A percentile compares a stretch with the other conserved stretches of the same genome.
Evolutionary conservation across 2,329 filamentous ascomycete genomes (phyloP).

Genomic region (Paecilomyces sp.): DNA sequence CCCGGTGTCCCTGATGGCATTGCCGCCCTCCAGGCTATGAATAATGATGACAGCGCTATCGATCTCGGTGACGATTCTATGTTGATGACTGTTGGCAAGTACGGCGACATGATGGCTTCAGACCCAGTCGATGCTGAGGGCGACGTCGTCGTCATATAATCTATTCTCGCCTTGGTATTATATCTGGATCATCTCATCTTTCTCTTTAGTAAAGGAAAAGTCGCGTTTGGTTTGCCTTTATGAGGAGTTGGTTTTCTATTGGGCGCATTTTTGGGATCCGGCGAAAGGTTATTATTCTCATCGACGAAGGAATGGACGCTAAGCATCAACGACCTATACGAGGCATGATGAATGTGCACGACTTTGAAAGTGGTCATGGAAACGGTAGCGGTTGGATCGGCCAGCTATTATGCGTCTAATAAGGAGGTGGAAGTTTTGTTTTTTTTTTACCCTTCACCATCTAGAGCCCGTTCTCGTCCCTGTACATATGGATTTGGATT

Average conservation of each 20-base stretch:
- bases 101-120: slow-evolving; percentile 39
- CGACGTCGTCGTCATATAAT: slow-evolving; percentile 39
- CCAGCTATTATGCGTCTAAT: slow-evolving; percentile 13
- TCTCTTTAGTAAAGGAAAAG: slow-evolving; percentile 4
- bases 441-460: slow-evolving; percentile 6
- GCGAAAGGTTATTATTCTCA: slow-evolving; percentile 13
- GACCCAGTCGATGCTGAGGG: slow-evolving; percentile 39
- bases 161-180: slow-evolving; percentile 6
- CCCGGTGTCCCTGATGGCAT: slow-evolving; percentile 39
- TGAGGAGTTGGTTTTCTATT: slow-evolving; percentile 21
- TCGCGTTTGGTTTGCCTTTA: slow-evolving; percentile 12
- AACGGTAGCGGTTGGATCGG: slow-evolving; percentile 6
- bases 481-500: slow-evolving; percentile 13
- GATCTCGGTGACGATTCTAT: slow-evolving; percentile 50
- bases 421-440: slow-evolving; percentile 15
- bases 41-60: slow-evolving; percentile 67
- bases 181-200: slow-evolving; percentile 11
- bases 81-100: slow-evolving; percentile 36
- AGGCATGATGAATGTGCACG: slow-evolving; percentile 24
- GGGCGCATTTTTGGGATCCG: slow-evolving; percentile 17
- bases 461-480: slow-evolving; percentile 4
- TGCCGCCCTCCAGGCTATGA: slow-evolving; percentile 22
- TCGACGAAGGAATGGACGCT: slow-evolving; percentile 10
- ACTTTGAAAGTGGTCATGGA: slow-evolving; percentile 11
- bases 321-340: slow-evolving; percentile 21